These are phyloP conservation scores for Suillus hirtellus DNA, from an alignment of 768 basidiomycete species.

Conservation along the genomic window DNA sequence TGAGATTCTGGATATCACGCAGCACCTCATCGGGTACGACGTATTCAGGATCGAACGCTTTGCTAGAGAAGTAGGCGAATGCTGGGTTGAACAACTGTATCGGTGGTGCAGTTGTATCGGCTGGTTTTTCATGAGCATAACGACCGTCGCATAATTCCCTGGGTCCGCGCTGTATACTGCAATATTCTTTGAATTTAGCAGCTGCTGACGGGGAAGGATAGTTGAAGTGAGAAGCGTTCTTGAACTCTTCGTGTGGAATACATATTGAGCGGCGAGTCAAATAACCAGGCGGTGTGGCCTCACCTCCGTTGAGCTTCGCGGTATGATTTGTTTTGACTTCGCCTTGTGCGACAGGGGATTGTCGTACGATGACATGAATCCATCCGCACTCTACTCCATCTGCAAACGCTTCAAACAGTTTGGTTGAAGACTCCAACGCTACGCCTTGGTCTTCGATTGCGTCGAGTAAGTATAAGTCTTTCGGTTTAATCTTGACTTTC, in stretches of 20 bases:
- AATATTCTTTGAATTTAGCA: not conserved
- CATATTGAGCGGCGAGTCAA: too few species aligned
- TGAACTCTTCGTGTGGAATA: too few species aligned
- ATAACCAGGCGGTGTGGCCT: too few species aligned
- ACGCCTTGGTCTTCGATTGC: not conserved
- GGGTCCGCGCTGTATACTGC: not conserved
- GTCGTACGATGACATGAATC: too few species aligned
- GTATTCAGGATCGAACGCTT: not conserved
- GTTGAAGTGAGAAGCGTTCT: too few species aligned
- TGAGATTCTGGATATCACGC: slow-evolving; percentile 11
- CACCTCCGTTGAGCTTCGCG: too few species aligned
- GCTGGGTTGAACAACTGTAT: not conserved
- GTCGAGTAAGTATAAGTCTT: too few species aligned
- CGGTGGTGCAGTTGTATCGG: not conserved
- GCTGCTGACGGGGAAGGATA: not conserved
- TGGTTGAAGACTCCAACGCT: not conserved
- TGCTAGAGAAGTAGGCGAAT: not conserved
- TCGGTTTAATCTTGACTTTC: not conserved
- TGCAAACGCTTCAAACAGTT: too few species aligned
- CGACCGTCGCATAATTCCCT: not conserved
- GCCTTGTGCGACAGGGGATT: too few species aligned
- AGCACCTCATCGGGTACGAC: not conserved
- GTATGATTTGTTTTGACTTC: too few species aligned
- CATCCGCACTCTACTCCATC: too few species aligned
- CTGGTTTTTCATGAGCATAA: not conserved